Base-by-base conservation (phyloP, 129 eudicot species). In the Scalesia atractyloides region DNA sequence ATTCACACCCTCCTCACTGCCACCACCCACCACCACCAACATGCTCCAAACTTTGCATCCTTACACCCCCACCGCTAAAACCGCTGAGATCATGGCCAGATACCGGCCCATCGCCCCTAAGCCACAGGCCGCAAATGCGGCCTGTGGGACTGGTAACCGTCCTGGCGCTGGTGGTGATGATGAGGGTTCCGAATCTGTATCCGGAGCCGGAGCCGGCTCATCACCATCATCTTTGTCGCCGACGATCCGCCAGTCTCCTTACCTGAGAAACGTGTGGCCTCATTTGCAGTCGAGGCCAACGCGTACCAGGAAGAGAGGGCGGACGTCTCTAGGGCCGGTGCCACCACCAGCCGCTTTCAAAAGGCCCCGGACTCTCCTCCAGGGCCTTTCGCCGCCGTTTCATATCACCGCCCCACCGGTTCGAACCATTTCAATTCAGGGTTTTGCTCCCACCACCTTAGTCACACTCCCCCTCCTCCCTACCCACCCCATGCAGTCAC, bases 281-380 rank as follows among this genome's bases (percentile, higher is more conserved):
- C 84, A 87, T 24, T 84, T 87, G 76, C 93, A 93, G 41, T 87
- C 97, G 24, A 75, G 96, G 15, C 96, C 98, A 5, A 90, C 96
- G 0, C 46, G 92, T 50, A 90, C 96, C 12, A 51, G 98, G 49
- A 93, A 93, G 80, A 76, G 98, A 1, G 97, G 97, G 12, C 64
- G 91, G 70, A 74, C 86, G 16, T 73, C 87, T 0, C 74, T 81
- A 0, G 86, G 68, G 2, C 82, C 83, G 19, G 80, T 88, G 0
- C 79, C 92, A 10, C 22, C 89, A 2, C 16, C 74, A 0, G 30
- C 79, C 0, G 30, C 79, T 12, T n/a, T 69, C 37, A 93, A 90
- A 46, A 68, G 95, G 33, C 60, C 85, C n/a, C 69, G 86, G 50
- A 64, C 80, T 19, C 76, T 68, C 11, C 84, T 83, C 57, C 94